A percentile compares a stretch with the other conserved stretches of the same genome.
These are phyloP conservation scores for Talaromyces sp. DNA, from an alignment of 2,329 filamentous ascomycete genomes.

Conservation along the genomic window DNA sequence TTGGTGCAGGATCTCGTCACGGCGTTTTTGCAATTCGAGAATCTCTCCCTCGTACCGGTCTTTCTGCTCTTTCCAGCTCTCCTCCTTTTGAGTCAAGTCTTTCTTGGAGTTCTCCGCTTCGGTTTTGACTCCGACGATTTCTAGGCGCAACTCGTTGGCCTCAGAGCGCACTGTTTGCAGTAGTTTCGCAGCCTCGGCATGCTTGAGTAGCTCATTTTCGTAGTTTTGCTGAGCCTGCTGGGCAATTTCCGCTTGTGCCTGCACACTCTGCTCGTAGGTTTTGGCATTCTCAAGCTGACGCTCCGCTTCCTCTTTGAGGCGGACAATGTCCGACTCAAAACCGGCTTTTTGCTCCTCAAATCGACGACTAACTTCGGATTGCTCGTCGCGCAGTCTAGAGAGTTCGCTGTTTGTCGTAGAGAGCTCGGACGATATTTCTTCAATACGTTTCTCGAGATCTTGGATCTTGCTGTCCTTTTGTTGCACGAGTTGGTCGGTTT, in stretches of 20 bases:
- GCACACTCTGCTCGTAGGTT: constrained; percentile 84
- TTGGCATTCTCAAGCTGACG: constrained; percentile 72
- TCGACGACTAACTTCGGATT: constrained; percentile 65
- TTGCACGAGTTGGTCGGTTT: constrained; percentile 68
- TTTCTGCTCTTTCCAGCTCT: constrained; percentile 79
- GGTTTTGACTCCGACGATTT: constrained; percentile 66
- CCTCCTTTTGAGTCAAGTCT: constrained; percentile 70
- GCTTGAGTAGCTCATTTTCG: constrained; percentile 87
- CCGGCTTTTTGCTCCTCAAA: constrained; percentile 76
- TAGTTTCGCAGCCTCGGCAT: constrained; percentile 86
- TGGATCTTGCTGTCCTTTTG: constrained; percentile 75
- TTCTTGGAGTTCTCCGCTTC: constrained; percentile 83
- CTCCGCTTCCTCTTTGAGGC: constrained; percentile 78
- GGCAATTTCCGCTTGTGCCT: constrained; percentile 88
- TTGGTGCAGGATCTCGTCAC: constrained; percentile 79
- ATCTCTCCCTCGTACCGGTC: constrained; percentile 80
- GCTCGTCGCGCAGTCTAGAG: constrained; percentile 69
- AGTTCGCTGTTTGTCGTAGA: constrained; percentile 76
- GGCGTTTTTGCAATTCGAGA: constrained; percentile 66
- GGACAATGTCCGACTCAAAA: constrained; percentile 70
- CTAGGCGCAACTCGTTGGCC: constrained; percentile 73
- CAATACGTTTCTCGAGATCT: constrained; percentile 75
- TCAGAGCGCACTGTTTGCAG: constrained; percentile 74
- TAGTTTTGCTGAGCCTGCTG: constrained; percentile 92
- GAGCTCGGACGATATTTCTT: constrained; percentile 78